A percentile compares a stretch with the other conserved stretches of the same genome.
Conservation (phyloP, 2,329 filamentous ascomycete species). For the Thelonectria olida region DNA sequence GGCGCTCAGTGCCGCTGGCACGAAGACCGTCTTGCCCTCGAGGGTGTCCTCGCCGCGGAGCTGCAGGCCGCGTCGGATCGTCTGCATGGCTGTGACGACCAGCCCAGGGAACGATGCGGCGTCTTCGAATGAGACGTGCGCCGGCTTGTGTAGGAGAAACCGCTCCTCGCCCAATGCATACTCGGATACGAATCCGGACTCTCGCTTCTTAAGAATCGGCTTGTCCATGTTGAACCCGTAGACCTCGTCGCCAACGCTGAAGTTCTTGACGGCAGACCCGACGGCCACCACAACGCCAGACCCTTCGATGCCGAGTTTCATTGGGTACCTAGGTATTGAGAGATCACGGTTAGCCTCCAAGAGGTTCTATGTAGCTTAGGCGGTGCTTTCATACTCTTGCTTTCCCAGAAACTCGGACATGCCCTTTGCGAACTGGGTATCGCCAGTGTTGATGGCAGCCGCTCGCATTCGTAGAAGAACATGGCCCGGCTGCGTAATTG, state of each 20-base stretch:
- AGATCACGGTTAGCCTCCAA: not conserved
- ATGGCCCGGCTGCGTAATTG: constrained; percentile 53
- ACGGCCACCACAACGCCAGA: constrained; percentile 46
- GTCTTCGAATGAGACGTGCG: constrained; percentile 46
- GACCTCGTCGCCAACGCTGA: constrained; percentile 49
- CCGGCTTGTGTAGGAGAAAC: constrained; percentile 46
- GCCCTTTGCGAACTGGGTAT: constrained; percentile 45
- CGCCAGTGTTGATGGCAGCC: constrained; percentile 46
- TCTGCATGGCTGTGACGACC: constrained; percentile 55
- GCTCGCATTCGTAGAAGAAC: constrained; percentile 54
- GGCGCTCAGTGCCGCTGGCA: constrained; percentile 60
- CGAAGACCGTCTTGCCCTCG: constrained; percentile 60
- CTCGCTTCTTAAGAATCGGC: constrained; percentile 43
- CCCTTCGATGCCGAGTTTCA: constrained; percentile 42
- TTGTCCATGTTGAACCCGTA: constrained; percentile 51
- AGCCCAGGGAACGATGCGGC: constrained; percentile 48
- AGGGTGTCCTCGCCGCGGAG: constrained; percentile 50
- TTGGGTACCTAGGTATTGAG: constrained; percentile 29
- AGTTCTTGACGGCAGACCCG: constrained; percentile 38
- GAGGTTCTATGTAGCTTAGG: not conserved
- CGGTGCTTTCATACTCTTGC: constrained; percentile 38
- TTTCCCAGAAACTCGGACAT: constrained; percentile 35
- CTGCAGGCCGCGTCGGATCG: constrained; percentile 50
- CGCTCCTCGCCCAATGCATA: constrained; percentile 49
- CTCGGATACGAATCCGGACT: constrained; percentile 50